Conservation (phyloP, 345 rosid genomes). For the Salix caprea region DNA sequence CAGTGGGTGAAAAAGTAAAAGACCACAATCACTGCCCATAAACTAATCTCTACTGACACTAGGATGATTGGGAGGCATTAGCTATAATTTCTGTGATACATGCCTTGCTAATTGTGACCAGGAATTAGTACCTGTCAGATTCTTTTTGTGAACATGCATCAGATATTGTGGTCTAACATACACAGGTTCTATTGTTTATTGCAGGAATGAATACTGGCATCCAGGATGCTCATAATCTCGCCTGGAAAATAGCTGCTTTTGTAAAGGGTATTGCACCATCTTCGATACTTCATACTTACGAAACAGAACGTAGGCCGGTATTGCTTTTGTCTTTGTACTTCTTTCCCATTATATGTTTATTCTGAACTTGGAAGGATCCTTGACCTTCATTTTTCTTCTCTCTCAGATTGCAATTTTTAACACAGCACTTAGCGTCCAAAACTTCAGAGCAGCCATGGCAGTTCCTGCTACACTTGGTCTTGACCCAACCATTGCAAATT, state of each 20-base stretch:
- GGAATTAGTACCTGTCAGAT: neutral
- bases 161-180: neutral
- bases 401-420: slow-evolving; percentile 71
- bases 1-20: neutral
- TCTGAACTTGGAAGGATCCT: slow-evolving; percentile 13
- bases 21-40: neutral
- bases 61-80: neutral
- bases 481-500: slow-evolving; percentile 70
- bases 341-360: slow-evolving; percentile 9
- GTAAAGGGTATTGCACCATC: slow-evolving; percentile 56
- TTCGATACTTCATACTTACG: slow-evolving; percentile 67
- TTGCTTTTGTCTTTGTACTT: slow-evolving; percentile 18
- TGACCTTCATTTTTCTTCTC: slow-evolving; percentile 19
- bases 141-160: neutral
- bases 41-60: neutral
- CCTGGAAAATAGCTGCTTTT: slow-evolving; percentile 85
- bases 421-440: slow-evolving; percentile 78
- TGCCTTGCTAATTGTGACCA: neutral
- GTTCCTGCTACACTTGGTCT: slow-evolving; percentile 90
- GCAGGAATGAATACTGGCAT: slow-evolving; percentile 97
- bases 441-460: slow-evolving; percentile 85
- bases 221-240: slow-evolving; percentile 95
- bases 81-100: neutral
- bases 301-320: slow-evolving; percentile 88
- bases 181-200: neutral